Evolutionary conservation across 1,139 yeast genomes (phyloP).

Genomic region (Hemisphaericaspora xylanilytica): DNA sequence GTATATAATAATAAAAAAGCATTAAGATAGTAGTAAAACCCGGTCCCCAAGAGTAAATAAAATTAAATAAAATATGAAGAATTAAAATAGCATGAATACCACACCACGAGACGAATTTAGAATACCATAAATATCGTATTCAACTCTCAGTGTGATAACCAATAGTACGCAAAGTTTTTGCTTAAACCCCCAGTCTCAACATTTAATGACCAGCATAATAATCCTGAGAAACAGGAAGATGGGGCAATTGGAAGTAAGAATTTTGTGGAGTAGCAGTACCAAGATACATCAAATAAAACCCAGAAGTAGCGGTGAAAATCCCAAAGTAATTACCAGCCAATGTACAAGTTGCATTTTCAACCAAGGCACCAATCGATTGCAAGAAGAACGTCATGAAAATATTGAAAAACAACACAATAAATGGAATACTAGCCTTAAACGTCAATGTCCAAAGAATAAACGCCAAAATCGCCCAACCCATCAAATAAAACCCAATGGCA

Average conservation of each 20-base stretch:
- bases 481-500: slow-evolving; percentile 37
- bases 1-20: background rate
- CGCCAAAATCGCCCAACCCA: slow-evolving; percentile 43
- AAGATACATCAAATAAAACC: slow-evolving; percentile 51
- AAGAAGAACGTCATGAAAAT: slow-evolving; percentile 34
- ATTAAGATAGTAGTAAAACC: background rate
- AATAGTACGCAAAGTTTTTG: background rate
- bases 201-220: slow-evolving; percentile 1
- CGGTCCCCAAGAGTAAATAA: slow-evolving; percentile 3
- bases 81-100: slow-evolving; percentile 1
- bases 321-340: slow-evolving; percentile 76
- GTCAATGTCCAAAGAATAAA: slow-evolving; percentile 34
- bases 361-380: slow-evolving; percentile 36
- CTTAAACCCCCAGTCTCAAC: background rate
- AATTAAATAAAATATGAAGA: slow-evolving; percentile 1
- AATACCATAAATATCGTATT: no score
- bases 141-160: no score
- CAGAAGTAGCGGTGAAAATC: slow-evolving; percentile 43
- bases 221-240: slow-evolving; percentile 2
- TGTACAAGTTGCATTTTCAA: slow-evolving; percentile 27
- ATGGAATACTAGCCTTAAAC: slow-evolving; percentile 36
- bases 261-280: slow-evolving; percentile 68
- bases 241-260: slow-evolving; percentile 41
- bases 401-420: slow-evolving; percentile 29
- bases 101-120: background rate